Evolutionary conservation across 768 basidiomycete species (phyloP).

Genomic region (Lyophyllum shimeji): DNA sequence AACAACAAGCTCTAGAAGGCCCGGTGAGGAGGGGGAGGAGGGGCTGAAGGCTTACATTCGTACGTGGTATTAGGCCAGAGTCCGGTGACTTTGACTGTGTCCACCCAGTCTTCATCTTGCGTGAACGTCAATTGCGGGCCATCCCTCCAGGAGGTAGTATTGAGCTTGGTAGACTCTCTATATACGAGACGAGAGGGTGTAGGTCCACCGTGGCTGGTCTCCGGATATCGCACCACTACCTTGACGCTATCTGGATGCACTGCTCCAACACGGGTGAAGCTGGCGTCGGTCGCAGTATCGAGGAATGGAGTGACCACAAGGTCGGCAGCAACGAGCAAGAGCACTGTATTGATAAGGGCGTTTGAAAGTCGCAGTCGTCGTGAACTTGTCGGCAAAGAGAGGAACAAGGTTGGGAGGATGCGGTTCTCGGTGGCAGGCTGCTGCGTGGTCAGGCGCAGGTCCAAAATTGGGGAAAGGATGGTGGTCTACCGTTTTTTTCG

Average conservation of each 20-base stretch:
- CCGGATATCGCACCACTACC: conserved; percentile 61
- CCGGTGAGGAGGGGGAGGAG: neutral
- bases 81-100: conserved; percentile 49
- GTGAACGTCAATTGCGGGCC: conserved; percentile 51
- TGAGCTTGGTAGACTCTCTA: conserved; percentile 33
- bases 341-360: conserved; percentile 31
- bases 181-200: conserved; percentile 43
- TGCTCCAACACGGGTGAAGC: conserved; percentile 70
- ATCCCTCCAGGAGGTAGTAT: conserved; percentile 45
- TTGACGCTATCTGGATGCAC: conserved; percentile 65
- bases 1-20: conserved; percentile 2
- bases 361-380: conserved; percentile 27
- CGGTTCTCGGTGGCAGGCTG: conserved; percentile 5
- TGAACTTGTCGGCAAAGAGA: conserved; percentile 37
- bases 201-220: conserved; percentile 27
- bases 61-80: conserved; percentile 71
- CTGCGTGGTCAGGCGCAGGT: conserved; percentile 3
- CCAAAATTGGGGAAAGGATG: neutral
- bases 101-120: conserved; percentile 56
- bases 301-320: conserved; percentile 54
- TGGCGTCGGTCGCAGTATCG: conserved; percentile 52
- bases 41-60: conserved; percentile 50
- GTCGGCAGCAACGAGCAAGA: conserved; percentile 42
- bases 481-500: neutral
- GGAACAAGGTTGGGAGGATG: conserved; percentile 16